Evolutionary conservation across 116 monocot species (phyloP).

Genomic region (Posidonia oceanica): DNA sequence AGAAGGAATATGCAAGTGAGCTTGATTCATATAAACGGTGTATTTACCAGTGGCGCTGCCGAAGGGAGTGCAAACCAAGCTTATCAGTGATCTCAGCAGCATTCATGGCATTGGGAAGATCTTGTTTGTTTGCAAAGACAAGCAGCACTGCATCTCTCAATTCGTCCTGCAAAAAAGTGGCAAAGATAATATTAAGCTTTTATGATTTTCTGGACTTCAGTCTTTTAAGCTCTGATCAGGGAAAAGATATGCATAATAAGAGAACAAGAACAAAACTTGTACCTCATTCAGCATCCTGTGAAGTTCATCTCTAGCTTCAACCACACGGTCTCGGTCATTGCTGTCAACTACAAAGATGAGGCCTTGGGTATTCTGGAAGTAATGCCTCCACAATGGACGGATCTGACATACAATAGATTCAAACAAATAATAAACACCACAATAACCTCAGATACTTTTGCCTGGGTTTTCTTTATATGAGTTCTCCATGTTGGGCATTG

Average conservation of each 20-base stretch:
- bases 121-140: constrained; percentile 41
- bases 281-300: constrained; percentile 19
- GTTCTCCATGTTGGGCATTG: too few species aligned
- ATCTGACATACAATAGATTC: constrained; percentile 2
- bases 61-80: constrained; percentile 34
- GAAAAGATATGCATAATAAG: too few species aligned
- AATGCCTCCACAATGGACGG: constrained; percentile 14
- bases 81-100: constrained; percentile 37
- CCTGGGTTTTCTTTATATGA: too few species aligned
- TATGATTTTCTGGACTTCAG: too few species aligned
- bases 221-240: too few species aligned
- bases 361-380: constrained; percentile 2
- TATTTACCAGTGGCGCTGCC: constrained; percentile 31
- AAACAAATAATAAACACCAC: too few species aligned
- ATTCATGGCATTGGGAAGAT: constrained; percentile 42
- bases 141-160: constrained; percentile 37
- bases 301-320: constrained; percentile 14
- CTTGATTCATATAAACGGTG: background rate
- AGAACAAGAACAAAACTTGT: background rate
- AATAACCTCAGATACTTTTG: too few species aligned
- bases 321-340: constrained; percentile 13
- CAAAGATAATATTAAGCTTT: too few species aligned
- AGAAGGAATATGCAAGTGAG: background rate
- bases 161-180: constrained; percentile 20
- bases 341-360: constrained; percentile 18